These are phyloP conservation scores for Dillenia turbinata DNA, from an alignment of 164 flowering plant species.

Conservation along the genomic window DNA sequence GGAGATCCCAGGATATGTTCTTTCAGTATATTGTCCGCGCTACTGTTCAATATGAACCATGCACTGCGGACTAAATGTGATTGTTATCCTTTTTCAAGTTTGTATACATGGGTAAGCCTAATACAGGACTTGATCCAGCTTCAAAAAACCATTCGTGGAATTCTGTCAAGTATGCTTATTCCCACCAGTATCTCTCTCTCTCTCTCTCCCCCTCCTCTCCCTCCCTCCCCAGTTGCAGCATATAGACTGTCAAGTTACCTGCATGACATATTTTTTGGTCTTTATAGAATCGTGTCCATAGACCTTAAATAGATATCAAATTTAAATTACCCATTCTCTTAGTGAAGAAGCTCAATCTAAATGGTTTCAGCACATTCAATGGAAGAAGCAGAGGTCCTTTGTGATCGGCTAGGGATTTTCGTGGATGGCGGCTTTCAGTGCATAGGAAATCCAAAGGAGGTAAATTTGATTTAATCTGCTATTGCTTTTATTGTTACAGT, in stretches of 20 bases:
- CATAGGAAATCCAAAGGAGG: constrained; percentile 96
- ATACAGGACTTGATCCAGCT: constrained; percentile 78
- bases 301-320: neutral
- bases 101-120: constrained; percentile 36
- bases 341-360: neutral
- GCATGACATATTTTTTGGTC: neutral
- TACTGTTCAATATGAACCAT: neutral
- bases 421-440: constrained; percentile 89
- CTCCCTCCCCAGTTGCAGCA: too few relatives aligned
- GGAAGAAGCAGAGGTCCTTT: constrained; percentile 96
- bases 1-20: constrained; percentile 85
- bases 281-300: neutral
- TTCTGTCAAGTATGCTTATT: constrained; percentile 67
- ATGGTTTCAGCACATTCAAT: constrained; percentile 84
- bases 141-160: constrained; percentile 63
- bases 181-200: constrained; percentile 45
- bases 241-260: too few relatives aligned
- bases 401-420: constrained; percentile 87
- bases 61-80: neutral
- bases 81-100: constrained; percentile 6
- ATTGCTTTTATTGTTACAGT: neutral
- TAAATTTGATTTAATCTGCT: constrained; percentile 18
- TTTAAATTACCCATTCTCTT: too few relatives aligned
- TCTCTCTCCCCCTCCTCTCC: too few relatives aligned
- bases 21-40: neutral